Evolutionary conservation across 2,329 filamentous ascomycete species (phyloP).

Genomic region (Nothophaeocryptopus gaeumannii): DNA sequence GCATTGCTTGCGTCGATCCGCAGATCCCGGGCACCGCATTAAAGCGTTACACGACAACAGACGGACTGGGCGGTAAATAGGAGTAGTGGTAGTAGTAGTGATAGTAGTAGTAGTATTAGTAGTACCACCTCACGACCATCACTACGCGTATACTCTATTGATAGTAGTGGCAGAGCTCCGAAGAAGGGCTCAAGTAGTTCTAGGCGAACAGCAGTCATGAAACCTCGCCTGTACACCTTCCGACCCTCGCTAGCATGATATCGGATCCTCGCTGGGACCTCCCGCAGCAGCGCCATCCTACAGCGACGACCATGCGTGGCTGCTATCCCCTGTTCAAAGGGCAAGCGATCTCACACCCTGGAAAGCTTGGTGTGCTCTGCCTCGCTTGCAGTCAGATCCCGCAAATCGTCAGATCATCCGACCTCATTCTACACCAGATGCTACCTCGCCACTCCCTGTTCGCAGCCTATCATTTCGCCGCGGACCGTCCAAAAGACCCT

Average conservation of each 20-base stretch:
- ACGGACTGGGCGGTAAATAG: too few species aligned
- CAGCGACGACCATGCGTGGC: neutral
- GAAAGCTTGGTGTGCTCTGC: constrained; percentile 4
- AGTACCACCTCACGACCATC: too few species aligned
- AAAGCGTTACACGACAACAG: too few species aligned
- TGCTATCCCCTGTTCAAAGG: constrained; percentile 4
- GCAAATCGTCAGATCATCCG: constrained; percentile 12
- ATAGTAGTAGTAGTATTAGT: too few species aligned
- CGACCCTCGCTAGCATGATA: constrained; percentile 11
- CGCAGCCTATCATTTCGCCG: constrained; percentile 10
- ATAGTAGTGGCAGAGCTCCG: too few species aligned
- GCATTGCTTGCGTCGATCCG: constrained; percentile 1
- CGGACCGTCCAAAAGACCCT: neutral
- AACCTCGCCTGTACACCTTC: constrained; percentile 9
- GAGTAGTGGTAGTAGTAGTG: too few species aligned
- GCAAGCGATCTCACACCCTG: constrained; percentile 12
- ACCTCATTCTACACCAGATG: constrained; percentile 2
- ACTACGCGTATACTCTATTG: too few species aligned
- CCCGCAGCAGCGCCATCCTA: neutral
- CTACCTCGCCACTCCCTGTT: too few species aligned
- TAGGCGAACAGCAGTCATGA: constrained; percentile 6
- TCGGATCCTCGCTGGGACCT: neutral
- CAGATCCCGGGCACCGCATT: constrained; percentile 4
- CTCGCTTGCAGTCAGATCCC: constrained; percentile 11
- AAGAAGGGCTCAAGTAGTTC: neutral